phyloP scores from a whole-genome alignment of 2,329 filamentous ascomycete species.

The Hypomyces perniciosus region DNA sequence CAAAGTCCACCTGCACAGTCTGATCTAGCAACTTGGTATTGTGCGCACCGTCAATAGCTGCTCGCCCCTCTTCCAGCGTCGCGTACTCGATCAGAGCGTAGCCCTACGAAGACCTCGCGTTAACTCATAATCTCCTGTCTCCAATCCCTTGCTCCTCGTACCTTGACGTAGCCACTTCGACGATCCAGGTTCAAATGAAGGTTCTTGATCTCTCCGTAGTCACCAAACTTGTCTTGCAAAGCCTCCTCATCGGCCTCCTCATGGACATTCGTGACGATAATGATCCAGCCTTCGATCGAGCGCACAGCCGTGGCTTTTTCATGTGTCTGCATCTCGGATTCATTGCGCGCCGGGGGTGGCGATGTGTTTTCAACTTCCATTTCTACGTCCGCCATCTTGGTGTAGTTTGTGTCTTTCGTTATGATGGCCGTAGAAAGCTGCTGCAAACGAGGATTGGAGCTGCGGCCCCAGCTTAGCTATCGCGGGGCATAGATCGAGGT shows the following conservation, averaged over 20 bases:
- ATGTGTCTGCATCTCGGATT: conserved; percentile 64
- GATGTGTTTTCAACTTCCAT: conserved; percentile 51
- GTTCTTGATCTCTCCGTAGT: conserved; percentile 84
- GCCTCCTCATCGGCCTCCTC: conserved; percentile 83
- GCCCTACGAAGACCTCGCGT: conserved; percentile 45
- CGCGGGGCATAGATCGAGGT: conserved; percentile 2
- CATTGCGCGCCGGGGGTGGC: conserved; percentile 40
- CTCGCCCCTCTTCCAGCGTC: conserved; percentile 70
- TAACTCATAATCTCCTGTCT: background rate
- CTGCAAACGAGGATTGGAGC: conserved; percentile 1
- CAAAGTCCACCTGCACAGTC: conserved; percentile 75
- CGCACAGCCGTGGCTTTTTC: conserved; percentile 73
- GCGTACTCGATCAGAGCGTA: conserved; percentile 82
- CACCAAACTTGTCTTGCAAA: conserved; percentile 72
- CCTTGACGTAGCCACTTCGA: conserved; percentile 82
- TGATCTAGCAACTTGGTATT: conserved; percentile 73
- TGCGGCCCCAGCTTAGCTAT: background rate
- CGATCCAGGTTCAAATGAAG: conserved; percentile 77
- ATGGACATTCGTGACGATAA: conserved; percentile 81
- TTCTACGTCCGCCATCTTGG: conserved; percentile 46
- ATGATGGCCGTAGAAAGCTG: background rate
- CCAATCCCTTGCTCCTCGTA: conserved; percentile 25
- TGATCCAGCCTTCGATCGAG: conserved; percentile 85
- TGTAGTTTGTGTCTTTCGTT: background rate
- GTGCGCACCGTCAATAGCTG: conserved; percentile 77